Evolutionary conservation across 768 basidiomycete genomes (phyloP), one percentile per base, ranked within the genome.

Genomic region (Stropharia rugosoannulata): DNA sequence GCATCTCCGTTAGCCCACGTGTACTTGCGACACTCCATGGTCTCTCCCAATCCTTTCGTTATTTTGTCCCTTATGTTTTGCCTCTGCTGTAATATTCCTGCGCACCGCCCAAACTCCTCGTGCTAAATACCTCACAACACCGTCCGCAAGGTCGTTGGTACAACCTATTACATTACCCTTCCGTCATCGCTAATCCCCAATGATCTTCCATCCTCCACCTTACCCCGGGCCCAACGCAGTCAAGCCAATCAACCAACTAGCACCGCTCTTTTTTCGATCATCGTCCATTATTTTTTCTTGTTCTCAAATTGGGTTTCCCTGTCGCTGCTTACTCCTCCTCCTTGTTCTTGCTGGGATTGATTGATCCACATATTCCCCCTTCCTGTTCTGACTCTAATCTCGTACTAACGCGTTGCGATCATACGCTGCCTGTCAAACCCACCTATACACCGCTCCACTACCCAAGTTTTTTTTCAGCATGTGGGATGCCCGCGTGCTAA

Each of bases 31-130:
- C 22, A 16, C 39, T 25, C 12, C 39, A 35, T 29, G 43, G 27
- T 29, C 16, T 43, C 27, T 43, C 29, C 29, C 29, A 39, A 18
- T 36, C 42, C 51, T 37, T 51, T 52, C 51, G 51, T 52, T 52
- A 22, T 52, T 46, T 8, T 8, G 22, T n/a, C 27, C 15, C 27
- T 46, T 46, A 27, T 41, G 50, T 32, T 52, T 27, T 43, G 40
- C 27, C 43, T 29, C 10, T 36, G 41, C 11, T 52, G 32, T 45
- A 43, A 52, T 46, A 44, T 19, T 36, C 16, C 47, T 27, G 18
- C 11, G n/a, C 13, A 37, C 51, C 51, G 18, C 16, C 15, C 41
- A 13, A 25, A 19, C 22, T 11, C 22, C 18, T 46, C 22, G 15
- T 15, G 15, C 22, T 9, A 27, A 27, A 46, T 46, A 25, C 45